Evolutionary conservation across 345 rosid genomes (phyloP), one percentile per base, ranked within the genome.

Genomic region (Balakata baccata): DNA sequence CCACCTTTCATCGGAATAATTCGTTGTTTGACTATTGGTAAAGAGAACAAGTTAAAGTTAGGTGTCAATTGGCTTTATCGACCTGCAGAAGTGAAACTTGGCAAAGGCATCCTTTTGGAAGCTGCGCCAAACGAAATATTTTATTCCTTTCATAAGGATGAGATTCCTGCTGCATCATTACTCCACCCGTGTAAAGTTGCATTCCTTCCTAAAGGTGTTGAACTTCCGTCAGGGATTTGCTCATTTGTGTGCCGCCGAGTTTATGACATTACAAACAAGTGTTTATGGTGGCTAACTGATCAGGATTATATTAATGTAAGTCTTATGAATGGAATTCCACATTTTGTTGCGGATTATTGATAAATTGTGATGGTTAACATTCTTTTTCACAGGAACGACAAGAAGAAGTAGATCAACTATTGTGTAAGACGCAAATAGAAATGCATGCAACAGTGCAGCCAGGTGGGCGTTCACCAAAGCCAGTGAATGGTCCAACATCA

Each of bases 261-360:
- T 75, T 95, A 92, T 59, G 99, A 95, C 70, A 86, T 89, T 78
- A 77, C 67, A 6, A 88, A 88, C 79, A 78, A 83, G 74, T 75
- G 96, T 81, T 76, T 92, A 76, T 90, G 99, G 96, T 95, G 99
- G 98, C 85, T 92, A 73, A 95, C 97, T 66, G 99, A 95, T 85
- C 89, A 87, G 84, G 84, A 92, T 74, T 89, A 89, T 84, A 88
- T 86, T 69, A 78, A 89, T 89, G 98, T 94, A 85, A 84, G 94
- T 84, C 57, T 39, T 68, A 45, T 8, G 2, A 29, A 29, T 29
- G 34, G 2, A 29, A 29, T 29, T 29, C 1, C 34, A 29, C 34
- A 29, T 29, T 29, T 29, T 29, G 34, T 1, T 29, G 34, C 2
- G 34, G 34, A 29, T 29, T 29, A 29, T 29, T 29, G 34, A 29